These are phyloP conservation scores for Penicillium parvum DNA, from an alignment of 495 filamentous ascomycete species.

Conservation along the genomic window DNA sequence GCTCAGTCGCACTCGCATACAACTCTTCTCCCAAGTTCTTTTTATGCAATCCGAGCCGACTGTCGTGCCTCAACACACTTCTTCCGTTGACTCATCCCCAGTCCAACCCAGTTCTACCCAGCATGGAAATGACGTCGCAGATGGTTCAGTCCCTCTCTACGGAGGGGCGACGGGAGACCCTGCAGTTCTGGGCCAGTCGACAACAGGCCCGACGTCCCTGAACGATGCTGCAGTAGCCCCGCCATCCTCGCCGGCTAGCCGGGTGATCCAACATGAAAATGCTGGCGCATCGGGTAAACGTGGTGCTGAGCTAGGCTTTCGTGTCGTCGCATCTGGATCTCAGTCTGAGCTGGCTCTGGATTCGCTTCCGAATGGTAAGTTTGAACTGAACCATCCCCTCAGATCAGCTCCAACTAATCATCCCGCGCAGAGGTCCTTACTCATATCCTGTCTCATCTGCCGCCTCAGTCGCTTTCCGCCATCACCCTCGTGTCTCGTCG, in stretches of 20 bases:
- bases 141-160: conserved; percentile 29
- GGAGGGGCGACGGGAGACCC: conserved; percentile 28
- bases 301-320: conserved; percentile 51
- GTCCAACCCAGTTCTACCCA: conserved; percentile 49
- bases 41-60: conserved; percentile 89
- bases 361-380: conserved; percentile 76
- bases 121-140: conserved; percentile 67
- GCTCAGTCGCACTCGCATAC: conserved; percentile 62
- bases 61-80: conserved; percentile 54
- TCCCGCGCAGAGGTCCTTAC: conserved; percentile 71
- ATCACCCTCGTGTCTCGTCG: conserved; percentile 79
- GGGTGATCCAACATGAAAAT: conserved; percentile 71
- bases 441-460: conserved; percentile 84
- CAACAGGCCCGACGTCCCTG: conserved; percentile 31
- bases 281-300: conserved; percentile 46
- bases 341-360: conserved; percentile 52
- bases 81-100: conserved; percentile 40
- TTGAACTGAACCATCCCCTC: neutral
- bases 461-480: conserved; percentile 69
- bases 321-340: conserved; percentile 51
- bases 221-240: conserved; percentile 31
- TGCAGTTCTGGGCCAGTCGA: conserved; percentile 20
- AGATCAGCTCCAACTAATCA: conserved; percentile 20
- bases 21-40: conserved; percentile 44
- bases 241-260: conserved; percentile 43